Percentiles rank a stretch among this genome's conserved stretches.
These are phyloP conservation scores for Blastobotrys indianensis DNA, from an alignment of 1,139 yeast genomes.

Conservation along the genomic window DNA sequence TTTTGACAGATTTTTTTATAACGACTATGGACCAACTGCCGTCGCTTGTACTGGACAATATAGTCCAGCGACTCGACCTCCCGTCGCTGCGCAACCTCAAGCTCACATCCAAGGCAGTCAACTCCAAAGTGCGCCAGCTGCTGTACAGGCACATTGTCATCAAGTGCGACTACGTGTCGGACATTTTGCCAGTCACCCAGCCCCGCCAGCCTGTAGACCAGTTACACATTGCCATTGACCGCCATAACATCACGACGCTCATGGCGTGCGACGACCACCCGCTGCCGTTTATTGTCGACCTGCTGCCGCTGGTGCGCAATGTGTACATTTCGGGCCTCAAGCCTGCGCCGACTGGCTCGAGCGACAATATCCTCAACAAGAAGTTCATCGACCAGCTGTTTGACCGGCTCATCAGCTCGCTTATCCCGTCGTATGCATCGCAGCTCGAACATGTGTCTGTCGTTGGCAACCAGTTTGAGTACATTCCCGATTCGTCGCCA, in stretches of 20 bases:
- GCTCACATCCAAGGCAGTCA: background rate
- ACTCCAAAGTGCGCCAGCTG: background rate
- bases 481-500: conserved; percentile 5
- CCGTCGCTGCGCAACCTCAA: background rate
- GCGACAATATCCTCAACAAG: conserved; percentile 3
- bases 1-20: too few relatives aligned
- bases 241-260: conserved; percentile 5
- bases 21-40: conserved; percentile 1
- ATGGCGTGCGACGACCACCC: conserved; percentile 8
- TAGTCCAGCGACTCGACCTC: background rate
- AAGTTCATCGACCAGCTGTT: conserved; percentile 8
- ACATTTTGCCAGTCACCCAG: conserved; percentile 4
- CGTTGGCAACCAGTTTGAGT: conserved; percentile 6
- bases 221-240: background rate
- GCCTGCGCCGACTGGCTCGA: conserved; percentile 3
- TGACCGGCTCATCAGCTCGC: conserved; percentile 3
- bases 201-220: background rate
- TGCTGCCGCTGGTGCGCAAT: background rate
- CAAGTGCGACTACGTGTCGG: conserved; percentile 9
- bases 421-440: background rate
- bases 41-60: background rate
- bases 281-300: background rate
- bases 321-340: conserved; percentile 7
- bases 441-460: conserved; percentile 5
- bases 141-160: conserved; percentile 3